phyloP scores from a whole-genome alignment of 371 early-diverging fungal species.

The Choanephora cucurbitarum region DNA sequence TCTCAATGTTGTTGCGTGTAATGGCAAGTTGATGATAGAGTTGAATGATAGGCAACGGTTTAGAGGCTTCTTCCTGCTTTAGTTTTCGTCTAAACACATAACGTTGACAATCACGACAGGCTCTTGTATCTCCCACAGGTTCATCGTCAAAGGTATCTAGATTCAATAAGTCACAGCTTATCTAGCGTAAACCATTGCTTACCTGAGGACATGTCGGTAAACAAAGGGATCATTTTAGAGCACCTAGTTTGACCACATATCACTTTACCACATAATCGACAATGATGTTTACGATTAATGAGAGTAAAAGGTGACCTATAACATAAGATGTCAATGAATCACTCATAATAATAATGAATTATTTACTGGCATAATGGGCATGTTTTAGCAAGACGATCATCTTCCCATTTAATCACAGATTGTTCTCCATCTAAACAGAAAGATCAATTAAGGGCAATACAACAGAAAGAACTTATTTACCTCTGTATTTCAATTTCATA shows the following conservation, averaged over 20 bases:
- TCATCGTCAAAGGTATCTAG: constrained; percentile 50
- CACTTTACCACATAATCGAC: constrained; percentile 77
- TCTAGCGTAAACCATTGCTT: constrained; percentile 8
- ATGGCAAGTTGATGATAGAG: constrained; percentile 48
- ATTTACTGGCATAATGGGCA: constrained; percentile 67
- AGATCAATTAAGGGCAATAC: too few relatives aligned
- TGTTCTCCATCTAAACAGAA: constrained; percentile 69
- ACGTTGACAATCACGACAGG: constrained; percentile 61
- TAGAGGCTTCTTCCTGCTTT: constrained; percentile 45
- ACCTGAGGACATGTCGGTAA: constrained; percentile 59
- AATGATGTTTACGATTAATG: constrained; percentile 75
- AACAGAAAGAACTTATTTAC: too few relatives aligned
- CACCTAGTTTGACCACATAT: constrained; percentile 66
- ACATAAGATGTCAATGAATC: not conserved
- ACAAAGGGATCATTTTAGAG: constrained; percentile 61
- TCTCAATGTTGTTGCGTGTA: constrained; percentile 53
- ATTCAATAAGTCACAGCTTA: not conserved
- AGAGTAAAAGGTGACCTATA: constrained; percentile 45
- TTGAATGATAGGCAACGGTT: constrained; percentile 47
- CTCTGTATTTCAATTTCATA: constrained; percentile 52
- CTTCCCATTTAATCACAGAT: constrained; percentile 67
- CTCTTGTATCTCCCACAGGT: constrained; percentile 62
- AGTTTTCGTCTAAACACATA: constrained; percentile 57
- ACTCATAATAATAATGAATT: too few relatives aligned
- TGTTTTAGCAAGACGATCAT: constrained; percentile 50